Conservation (phyloP, 148 eudicot genomes). For the Talinum fruticosum region DNA sequence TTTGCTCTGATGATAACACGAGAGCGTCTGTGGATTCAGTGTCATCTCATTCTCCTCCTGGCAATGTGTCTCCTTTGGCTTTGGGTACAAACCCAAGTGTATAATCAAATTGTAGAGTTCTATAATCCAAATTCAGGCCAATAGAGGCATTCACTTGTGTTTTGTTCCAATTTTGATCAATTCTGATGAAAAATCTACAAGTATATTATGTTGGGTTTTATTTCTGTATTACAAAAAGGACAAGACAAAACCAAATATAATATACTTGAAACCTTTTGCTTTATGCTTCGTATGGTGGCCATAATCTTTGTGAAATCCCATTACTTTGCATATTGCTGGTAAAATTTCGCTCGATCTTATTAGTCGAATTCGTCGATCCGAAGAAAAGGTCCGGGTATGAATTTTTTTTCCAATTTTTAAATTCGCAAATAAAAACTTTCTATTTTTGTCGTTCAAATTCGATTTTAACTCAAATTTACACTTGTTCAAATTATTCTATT, state of each 20-base stretch:
- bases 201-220: too few species aligned
- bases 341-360: too few species aligned
- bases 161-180: neutral
- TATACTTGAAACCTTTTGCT: neutral
- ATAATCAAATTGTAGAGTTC: constrained; percentile 6
- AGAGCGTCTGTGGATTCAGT: constrained; percentile 29
- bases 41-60: constrained; percentile 18
- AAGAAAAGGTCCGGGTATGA: too few species aligned
- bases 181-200: too few species aligned
- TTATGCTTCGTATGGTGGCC: constrained; percentile 16
- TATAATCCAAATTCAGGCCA: neutral
- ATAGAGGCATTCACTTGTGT: neutral
- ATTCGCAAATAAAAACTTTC: too few species aligned
- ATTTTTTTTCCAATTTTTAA: too few species aligned
- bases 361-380: too few species aligned
- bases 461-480: too few species aligned
- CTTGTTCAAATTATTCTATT: too few species aligned
- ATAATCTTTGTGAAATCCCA: neutral
- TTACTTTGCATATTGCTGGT: neutral
- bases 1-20: constrained; percentile 12
- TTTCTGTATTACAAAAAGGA: too few species aligned
- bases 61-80: constrained; percentile 13
- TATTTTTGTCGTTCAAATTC: too few species aligned
- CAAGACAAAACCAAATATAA: neutral
- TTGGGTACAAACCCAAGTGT: constrained; percentile 4